These are phyloP conservation scores for Erysiphe pulchra DNA, from an alignment of 2,329 filamentous ascomycete species.

Conservation along the genomic window DNA sequence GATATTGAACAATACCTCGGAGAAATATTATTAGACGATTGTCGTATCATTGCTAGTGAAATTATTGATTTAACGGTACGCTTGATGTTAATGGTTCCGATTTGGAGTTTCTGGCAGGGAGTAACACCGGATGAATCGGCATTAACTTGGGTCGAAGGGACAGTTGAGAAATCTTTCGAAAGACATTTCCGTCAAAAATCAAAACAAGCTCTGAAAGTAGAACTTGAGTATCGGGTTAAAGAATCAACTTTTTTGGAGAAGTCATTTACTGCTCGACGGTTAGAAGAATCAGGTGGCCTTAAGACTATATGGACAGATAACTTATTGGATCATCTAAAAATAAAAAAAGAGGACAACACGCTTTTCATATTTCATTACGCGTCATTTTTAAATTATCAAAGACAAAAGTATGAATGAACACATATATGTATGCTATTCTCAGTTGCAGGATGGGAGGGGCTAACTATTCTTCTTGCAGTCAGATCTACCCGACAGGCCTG, in stretches of 20 bases:
- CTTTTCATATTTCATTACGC: constrained; percentile 3
- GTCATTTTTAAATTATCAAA: constrained; percentile 1
- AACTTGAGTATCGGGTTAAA: not conserved
- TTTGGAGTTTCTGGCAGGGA: constrained; percentile 3
- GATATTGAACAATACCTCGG: constrained; percentile 1
- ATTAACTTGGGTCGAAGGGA: constrained; percentile 2
- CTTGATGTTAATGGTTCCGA: constrained; percentile 1
- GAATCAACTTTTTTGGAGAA: constrained; percentile 1
- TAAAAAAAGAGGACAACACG: not conserved
- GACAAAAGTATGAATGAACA: constrained; percentile 1
- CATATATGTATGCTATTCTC: too few species aligned
- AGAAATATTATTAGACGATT: not conserved
- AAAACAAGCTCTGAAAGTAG: not conserved
- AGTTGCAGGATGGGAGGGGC: too few species aligned
- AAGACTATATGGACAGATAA: constrained; percentile 3
- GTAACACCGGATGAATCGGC: constrained; percentile 1
- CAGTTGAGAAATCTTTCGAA: constrained; percentile 1
- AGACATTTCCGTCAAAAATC: constrained; percentile 1
- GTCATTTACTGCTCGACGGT: not conserved
- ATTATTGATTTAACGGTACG: constrained; percentile 3
- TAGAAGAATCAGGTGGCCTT: constrained; percentile 1
- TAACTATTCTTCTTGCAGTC: not conserved
- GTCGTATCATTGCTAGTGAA: constrained; percentile 1
- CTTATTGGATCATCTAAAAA: constrained; percentile 2
- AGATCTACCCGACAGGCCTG: constrained; percentile 1